Conservation (phyloP, 768 basidiomycete species). For the Suillus occidentalis region DNA sequence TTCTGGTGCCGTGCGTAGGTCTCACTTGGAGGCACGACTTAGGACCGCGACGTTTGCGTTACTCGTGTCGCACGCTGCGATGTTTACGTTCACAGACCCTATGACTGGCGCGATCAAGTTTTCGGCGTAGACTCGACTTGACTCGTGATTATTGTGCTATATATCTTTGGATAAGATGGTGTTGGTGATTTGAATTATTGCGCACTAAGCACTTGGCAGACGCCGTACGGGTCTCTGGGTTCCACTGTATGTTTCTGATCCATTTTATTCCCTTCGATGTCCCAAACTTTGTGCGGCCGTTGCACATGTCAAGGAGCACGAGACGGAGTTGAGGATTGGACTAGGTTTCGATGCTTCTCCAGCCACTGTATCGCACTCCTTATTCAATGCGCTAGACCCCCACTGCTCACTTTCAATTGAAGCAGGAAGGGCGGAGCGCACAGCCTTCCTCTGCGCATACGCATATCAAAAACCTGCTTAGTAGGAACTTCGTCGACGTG, state of each 20-base stretch:
- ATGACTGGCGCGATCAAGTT: slow-evolving; percentile 31
- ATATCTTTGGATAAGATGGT: not conserved
- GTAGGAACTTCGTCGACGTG: no score
- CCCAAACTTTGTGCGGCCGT: not conserved
- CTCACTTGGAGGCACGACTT: not conserved
- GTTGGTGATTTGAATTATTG: not conserved
- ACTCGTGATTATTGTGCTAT: not conserved
- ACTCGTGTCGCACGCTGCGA: slow-evolving; percentile 30
- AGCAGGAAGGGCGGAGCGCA: no score
- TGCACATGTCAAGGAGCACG: not conserved
- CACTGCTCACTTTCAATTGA: not conserved
- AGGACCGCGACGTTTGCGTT: slow-evolving; percentile 36
- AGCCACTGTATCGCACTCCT: no score
- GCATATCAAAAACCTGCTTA: no score
- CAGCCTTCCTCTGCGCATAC: no score
- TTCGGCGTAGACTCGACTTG: slow-evolving; percentile 16
- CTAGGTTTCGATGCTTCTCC: not conserved
- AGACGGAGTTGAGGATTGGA: not conserved
- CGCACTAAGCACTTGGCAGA: no score
- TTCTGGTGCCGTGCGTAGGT: not conserved
- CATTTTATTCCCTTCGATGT: not conserved
- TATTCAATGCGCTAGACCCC: not conserved
- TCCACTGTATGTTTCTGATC: not conserved
- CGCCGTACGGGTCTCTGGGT: not conserved
- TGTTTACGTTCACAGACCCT: slow-evolving; percentile 34